Evolutionary conservation across 257 asterid genomes (phyloP), one percentile per base, ranked within the genome.

Genomic region (Solanum stenotomum): DNA sequence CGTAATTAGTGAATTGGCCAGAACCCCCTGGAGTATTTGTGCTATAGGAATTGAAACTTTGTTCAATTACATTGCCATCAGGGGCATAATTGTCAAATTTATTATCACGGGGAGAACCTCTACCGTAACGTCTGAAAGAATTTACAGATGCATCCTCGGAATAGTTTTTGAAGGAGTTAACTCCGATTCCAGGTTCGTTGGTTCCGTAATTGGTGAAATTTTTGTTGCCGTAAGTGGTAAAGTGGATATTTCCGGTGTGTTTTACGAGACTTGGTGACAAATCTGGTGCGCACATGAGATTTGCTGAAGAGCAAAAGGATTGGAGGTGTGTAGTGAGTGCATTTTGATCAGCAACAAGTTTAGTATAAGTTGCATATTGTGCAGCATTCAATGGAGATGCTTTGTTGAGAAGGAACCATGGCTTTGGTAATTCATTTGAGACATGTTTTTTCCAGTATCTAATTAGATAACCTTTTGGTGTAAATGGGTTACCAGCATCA

Each of bases 151-250:
- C 87, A 31, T 70, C 81, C 3, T 91, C 94, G 29, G 96, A 89
- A 89, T 95, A 96, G 82, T 90, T 89, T 38, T 86, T 86, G 93
- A 96, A 96, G 5, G 90, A 76, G 79, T 96, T 98, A 1, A n/a
- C 37, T 12, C 94, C 95, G 4, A 34, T 13, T 5, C 96, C 98
- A 83, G 87, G n/a, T 35, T 9, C 76, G 3, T 90, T 91, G 14
- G 76, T 87, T 83, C 98, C 98, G 90, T 94, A 96, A 90, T 94
- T 94, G 88, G 97, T 93, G 93, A 96, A 96, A 81, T 94, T 96
- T 86, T 78, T 71, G 52, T 52, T 61, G 23, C 20, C 1, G 10
- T 86, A 89, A 13, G 83, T 18, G 1, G 89, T 31, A 79, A 89
- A 89, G 20, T 75, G 79, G 65, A 38, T 76, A 25, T 89, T 61